Base-by-base conservation (phyloP, 331 rosid genomes). In the Acacia concinna region DNA sequence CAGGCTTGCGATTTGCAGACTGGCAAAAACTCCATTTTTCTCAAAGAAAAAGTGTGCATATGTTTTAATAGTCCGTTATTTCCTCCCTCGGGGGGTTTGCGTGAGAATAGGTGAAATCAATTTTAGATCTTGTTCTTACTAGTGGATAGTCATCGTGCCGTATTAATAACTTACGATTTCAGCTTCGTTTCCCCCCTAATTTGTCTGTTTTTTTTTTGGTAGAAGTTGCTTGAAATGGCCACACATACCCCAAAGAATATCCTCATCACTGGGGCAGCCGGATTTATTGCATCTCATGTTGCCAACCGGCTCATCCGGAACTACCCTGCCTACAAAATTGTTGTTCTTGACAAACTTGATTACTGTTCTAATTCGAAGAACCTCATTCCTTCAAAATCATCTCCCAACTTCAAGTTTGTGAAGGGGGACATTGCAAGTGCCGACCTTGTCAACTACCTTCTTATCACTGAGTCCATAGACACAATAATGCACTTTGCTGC, bases 401-500 rank as follows among this genome's bases (percentile, higher is more conserved):
- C 92, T 20, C 92, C 92, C 11, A 92, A 92, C 77, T 92, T 92
- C 84, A 92, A 90, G 91, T 92, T 92, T 78, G 97, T 92, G 63
- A 92, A 92, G 88, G 97, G 97, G 71, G 97, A 92, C 75, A 92
- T 92, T 74, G 97, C 82, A 73, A 92, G 97, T 81, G 97, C 97
- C n/a, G 97, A 92, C 73, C 97, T 92, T 86, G 97, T 92, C 78
- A 92, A 92, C 81, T 92, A 88, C 81, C 97, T 92, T 40, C 92
- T 92, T 75, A 90, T 92, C 76, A 87, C 97, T 0, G 97, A 92
- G 81, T 79, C 87, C 1, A 92, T 92, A 12, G 97, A 92, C 78
- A 92, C 97, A 0, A 92, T 92, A 27, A 92, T 92, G 97, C 97
- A 92, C 82, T 92, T 92, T 82, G 97, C 95, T 32, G 97, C 97